phyloP scores from a whole-genome alignment of 306 rosid species.

The Begonia peltatifolia region DNA sequence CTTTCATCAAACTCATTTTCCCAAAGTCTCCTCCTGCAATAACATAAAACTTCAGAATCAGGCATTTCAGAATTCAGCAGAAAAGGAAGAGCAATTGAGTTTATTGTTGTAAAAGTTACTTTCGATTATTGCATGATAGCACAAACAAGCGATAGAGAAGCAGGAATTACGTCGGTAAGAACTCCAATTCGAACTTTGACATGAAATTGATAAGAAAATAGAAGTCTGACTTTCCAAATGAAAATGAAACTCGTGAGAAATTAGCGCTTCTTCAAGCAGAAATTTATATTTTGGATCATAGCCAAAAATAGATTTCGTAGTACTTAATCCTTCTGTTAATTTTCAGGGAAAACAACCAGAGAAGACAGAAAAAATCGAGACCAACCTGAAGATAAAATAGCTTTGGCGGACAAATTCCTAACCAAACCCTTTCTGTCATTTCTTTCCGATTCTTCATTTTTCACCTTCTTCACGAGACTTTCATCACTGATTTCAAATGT shows the following conservation, averaged over 20 bases:
- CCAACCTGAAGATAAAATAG: slow-evolving; percentile 40
- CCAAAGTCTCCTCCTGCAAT: slow-evolving; percentile 36
- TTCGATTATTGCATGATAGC: too few species aligned
- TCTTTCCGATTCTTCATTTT: slow-evolving; percentile 17
- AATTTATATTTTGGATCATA: too few species aligned
- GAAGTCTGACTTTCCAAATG: too few species aligned
- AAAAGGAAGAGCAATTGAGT: not conserved
- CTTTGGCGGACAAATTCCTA: slow-evolving; percentile 21
- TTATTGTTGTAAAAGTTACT: too few species aligned
- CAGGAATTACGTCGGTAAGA: too few species aligned
- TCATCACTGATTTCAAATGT: slow-evolving; percentile 22
- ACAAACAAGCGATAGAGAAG: too few species aligned
- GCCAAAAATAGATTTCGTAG: too few species aligned
- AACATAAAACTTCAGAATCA: not conserved
- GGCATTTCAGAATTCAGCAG: not conserved
- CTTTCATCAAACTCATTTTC: slow-evolving; percentile 71
- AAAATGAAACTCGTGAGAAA: too few species aligned
- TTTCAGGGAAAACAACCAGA: not conserved
- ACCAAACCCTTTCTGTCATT: slow-evolving; percentile 13
- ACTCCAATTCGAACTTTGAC: too few species aligned
- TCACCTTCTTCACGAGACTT: slow-evolving; percentile 16
- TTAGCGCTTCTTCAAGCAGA: too few species aligned
- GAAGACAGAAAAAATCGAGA: not conserved
- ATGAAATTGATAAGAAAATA: too few species aligned
- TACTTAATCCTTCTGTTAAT: not conserved